Evolutionary conservation across 1,139 yeast genomes (phyloP).

Genomic region (Arxiozyma telluris): DNA sequence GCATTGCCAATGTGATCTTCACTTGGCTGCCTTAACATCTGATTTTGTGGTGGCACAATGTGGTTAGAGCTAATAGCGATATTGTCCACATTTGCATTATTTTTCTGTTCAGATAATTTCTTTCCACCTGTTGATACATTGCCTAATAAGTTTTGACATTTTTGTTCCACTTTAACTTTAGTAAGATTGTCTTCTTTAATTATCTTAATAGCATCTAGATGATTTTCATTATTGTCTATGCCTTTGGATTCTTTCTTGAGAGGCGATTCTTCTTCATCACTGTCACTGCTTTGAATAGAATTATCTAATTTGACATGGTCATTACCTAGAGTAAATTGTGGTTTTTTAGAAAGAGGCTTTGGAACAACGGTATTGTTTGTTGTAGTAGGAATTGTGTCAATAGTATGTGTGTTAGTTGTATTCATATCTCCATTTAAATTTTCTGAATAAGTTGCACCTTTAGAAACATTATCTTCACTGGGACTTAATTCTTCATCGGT

Average conservation of each 20-base stretch:
- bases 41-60: neutral
- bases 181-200: neutral
- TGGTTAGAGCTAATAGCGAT: neutral
- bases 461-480: slow-evolving; percentile 18
- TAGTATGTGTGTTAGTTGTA: too few species aligned
- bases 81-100: neutral
- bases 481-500: slow-evolving; percentile 17
- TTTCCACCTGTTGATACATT: neutral
- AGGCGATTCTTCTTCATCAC: neutral
- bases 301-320: neutral
- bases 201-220: neutral
- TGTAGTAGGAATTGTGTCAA: neutral
- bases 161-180: neutral
- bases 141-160: neutral
- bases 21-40: slow-evolving; percentile 1
- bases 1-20: slow-evolving; percentile 12
- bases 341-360: neutral
- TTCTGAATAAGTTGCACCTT: neutral
- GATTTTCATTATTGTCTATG: neutral
- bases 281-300: neutral
- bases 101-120: neutral
- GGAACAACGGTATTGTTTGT: neutral
- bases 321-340: slow-evolving; percentile 5
- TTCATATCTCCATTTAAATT: neutral
- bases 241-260: neutral